These are phyloP conservation scores for Chaetomiaceae sp. DNA, from an alignment of 2,329 filamentous ascomycete genomes.

Conservation along the genomic window DNA sequence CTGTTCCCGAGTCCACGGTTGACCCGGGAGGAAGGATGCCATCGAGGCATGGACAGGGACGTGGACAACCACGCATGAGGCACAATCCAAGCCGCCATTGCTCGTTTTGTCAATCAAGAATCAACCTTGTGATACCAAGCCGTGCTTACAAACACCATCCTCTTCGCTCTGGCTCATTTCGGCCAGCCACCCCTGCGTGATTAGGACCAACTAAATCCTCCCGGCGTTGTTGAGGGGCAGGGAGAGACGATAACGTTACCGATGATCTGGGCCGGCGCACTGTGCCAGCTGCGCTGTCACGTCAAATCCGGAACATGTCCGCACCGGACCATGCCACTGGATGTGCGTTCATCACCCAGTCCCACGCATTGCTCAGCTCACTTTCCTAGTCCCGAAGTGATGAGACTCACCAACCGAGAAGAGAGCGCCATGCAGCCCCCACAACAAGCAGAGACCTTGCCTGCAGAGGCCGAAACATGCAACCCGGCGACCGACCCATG, in stretches of 20 bases:
- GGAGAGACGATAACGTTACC: not conserved
- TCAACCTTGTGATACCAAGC: not conserved
- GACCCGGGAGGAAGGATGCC: not conserved
- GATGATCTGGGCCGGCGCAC: not conserved
- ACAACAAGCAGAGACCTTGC: not conserved
- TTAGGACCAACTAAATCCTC: not conserved
- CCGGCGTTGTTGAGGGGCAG: too few species aligned
- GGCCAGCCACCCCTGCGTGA: not conserved
- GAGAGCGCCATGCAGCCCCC: conserved; percentile 1
- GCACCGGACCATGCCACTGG: not conserved
- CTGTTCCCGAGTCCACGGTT: not conserved
- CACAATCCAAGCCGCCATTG: not conserved
- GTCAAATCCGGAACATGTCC: not conserved
- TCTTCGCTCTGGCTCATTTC: not conserved
- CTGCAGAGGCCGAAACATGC: conserved; percentile 6
- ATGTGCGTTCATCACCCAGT: not conserved
- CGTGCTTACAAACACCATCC: not conserved
- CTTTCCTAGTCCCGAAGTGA: too few species aligned
- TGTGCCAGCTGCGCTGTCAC: not conserved
- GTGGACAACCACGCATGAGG: not conserved
- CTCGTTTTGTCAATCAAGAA: not conserved
- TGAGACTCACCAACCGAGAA: not conserved
- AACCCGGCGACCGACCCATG: not conserved
- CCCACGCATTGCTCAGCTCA: not conserved
- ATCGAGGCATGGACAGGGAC: not conserved